Conservation (phyloP, 2,329 filamentous ascomycete genomes). For the Coniochaeta prunicola region DNA sequence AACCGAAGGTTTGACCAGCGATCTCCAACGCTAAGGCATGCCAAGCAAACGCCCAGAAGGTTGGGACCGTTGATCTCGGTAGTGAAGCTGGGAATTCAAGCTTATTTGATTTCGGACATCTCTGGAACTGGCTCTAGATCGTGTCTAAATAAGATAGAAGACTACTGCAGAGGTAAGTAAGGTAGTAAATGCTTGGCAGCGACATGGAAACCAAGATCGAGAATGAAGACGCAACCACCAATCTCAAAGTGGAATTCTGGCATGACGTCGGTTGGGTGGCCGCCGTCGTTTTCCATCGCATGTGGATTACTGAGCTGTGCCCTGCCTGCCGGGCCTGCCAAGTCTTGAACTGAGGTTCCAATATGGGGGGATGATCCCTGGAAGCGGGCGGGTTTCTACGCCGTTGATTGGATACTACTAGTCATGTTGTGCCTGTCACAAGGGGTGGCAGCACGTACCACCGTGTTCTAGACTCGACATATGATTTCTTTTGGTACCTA, state of each 20-base stretch:
- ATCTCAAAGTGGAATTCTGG: not conserved
- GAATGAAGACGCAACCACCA: too few relatives aligned
- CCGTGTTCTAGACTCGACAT: too few relatives aligned
- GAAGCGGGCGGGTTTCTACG: not conserved
- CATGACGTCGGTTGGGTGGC: not conserved
- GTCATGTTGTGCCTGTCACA: too few relatives aligned
- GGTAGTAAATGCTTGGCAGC: too few relatives aligned
- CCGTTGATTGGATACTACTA: not conserved
- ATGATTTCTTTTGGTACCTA: too few relatives aligned
- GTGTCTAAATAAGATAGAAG: too few relatives aligned
- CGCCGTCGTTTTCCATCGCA: not conserved
- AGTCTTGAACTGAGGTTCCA: not conserved
- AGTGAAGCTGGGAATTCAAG: not conserved
- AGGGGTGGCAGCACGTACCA: too few relatives aligned
- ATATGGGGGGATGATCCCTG: not conserved
- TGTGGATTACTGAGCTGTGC: not conserved
- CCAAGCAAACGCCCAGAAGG: not conserved
- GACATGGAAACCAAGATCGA: too few relatives aligned
- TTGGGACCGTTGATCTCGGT: not conserved
- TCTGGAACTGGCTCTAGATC: not conserved
- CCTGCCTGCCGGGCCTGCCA: not conserved
- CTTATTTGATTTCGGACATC: not conserved
- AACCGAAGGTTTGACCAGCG: not conserved
- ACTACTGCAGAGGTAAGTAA: too few relatives aligned
- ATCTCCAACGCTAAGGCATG: not conserved